Evolutionary conservation across 768 basidiomycete species (phyloP), one percentile per base, ranked within the genome.

Genomic region (Leccinum uliginosum): DNA sequence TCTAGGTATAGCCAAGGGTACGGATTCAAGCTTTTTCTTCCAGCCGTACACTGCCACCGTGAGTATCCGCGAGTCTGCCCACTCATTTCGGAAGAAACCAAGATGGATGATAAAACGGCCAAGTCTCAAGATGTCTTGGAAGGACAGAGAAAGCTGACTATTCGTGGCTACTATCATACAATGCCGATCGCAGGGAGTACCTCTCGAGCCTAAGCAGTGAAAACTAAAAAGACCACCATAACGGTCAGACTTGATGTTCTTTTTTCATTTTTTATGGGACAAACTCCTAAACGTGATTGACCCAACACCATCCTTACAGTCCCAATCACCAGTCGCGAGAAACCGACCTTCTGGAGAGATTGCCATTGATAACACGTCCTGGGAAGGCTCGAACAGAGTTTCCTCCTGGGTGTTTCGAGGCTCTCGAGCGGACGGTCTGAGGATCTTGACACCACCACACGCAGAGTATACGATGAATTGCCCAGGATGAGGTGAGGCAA

Each of bases 311-410:
- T 62, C 56, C 30, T 23, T 48, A 26, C 32, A 10, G n/a, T 40
- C 40, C 40, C 40, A 40, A 11, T 40, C 56, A 44, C 51, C 50
- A 17, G 40, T 29, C 4, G 60, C 60, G 26, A 62, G 55, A 23
- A 45, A 8, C 15, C 8, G 35, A 6, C 35, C 24, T 1, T 53
- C 26, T 17, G 43, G 50, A 30, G 60, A 57, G 29, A 62, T 8
- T 11, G 60, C 30, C 5, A 62, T 58, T 15, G 35, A 54, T 2
- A 58, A 45, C 38, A 44, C 60, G 6, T 62, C 61, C 26, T 58
- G 44, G 9, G 17, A 6, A 27, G 54, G 30, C 21, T 38, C 26
- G 23, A 26, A 45, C 21, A 23, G 32, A 10, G n/a, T 10, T 11
- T 40, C 5, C 5, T 38, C 35, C 24, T n/a, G 23, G 23, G 2